Evolutionary conservation across 2,329 filamentous ascomycete genomes (phyloP), one percentile per base, ranked within the genome.

Genomic region (Aquanectria penicillioides): DNA sequence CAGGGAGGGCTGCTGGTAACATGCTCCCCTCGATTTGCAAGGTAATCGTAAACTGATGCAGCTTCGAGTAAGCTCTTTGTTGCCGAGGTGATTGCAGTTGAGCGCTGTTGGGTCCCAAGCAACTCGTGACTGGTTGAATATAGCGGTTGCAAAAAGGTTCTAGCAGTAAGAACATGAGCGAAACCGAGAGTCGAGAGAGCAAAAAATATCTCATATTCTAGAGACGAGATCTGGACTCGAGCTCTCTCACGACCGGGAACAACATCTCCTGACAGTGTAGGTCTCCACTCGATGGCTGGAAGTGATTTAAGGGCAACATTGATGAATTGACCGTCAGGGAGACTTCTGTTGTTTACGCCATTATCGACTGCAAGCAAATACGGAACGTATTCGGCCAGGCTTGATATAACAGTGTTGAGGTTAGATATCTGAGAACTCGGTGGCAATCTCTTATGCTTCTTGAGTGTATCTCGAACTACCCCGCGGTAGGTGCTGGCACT

Each of bases 371-470:
- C 89, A 38, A 95, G 81, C 1, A 97, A 83, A 69, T 94, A 96
- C 0, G 94, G 93, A 9, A 97, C 80, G 72, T 98, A 99, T 59
- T 84, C 84, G 57, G 89, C 88, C 10, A 97, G 73, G 33, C 87
- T 86, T 28, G 88, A 83, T 52, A 92, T 81, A 31, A 98, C 82
- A 6, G 85, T 84, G 20, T 86, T 81, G 6, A 99, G 83, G 71
- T 93, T 88, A 18, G 88, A 81, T 6, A 87, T 79, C 74, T 93
- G 91, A 20, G 91, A 88, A 9, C 85, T 74, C 8, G 90, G 82
- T 4, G 91, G 84, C n/a, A 97, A 85, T 49, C 93, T 88, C 77
- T 97, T 98, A 81, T 97, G 89, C 68, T 88, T 88, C 78, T 98
- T 98, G 59, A 99, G 83, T 3, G 88, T 86, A 75, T 94, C 89